phyloP scores from a whole-genome alignment of 768 basidiomycete genomes.

The Boletus vermiculosoides region DNA sequence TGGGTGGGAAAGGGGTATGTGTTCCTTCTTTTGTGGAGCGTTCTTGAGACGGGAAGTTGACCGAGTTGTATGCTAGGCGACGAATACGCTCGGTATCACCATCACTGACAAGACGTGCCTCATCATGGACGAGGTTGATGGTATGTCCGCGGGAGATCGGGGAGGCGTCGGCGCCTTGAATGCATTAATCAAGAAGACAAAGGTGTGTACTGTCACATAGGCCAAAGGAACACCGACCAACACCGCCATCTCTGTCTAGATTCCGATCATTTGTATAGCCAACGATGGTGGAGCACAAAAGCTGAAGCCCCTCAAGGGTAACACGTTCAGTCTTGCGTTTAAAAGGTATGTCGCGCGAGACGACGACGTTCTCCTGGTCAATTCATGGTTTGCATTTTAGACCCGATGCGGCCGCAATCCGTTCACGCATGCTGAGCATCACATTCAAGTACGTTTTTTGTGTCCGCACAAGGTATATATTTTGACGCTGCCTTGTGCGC shows the following conservation, averaged over 20 bases:
- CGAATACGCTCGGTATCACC: too few species aligned
- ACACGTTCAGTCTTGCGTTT: too few species aligned
- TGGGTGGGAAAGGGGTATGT: too few species aligned
- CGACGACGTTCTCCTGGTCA: not conserved
- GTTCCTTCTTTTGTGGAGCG: constrained; percentile 21
- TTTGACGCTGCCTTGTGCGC: not conserved
- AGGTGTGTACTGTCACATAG: constrained; percentile 42
- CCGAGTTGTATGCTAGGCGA: too few species aligned
- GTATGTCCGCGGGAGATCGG: too few species aligned
- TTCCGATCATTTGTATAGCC: constrained; percentile 97
- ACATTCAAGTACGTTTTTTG: constrained; percentile 68
- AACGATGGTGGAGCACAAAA: constrained; percentile 87
- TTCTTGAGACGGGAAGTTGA: not conserved
- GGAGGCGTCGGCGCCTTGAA: too few species aligned
- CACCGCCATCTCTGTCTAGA: constrained; percentile 40
- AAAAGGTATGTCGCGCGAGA: constrained; percentile 51
- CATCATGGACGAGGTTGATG: too few species aligned
- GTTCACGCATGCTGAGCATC: constrained; percentile 87
- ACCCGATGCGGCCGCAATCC: too few species aligned
- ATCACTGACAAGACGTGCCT: too few species aligned
- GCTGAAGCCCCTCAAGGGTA: too few species aligned
- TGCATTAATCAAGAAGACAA: constrained; percentile 88
- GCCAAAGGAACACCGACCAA: not conserved
- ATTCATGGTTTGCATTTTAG: constrained; percentile 31
- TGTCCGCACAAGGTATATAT: too few species aligned